phyloP scores from a whole-genome alignment of 305 asterid genomes.

The Fraxinus baroniana region DNA sequence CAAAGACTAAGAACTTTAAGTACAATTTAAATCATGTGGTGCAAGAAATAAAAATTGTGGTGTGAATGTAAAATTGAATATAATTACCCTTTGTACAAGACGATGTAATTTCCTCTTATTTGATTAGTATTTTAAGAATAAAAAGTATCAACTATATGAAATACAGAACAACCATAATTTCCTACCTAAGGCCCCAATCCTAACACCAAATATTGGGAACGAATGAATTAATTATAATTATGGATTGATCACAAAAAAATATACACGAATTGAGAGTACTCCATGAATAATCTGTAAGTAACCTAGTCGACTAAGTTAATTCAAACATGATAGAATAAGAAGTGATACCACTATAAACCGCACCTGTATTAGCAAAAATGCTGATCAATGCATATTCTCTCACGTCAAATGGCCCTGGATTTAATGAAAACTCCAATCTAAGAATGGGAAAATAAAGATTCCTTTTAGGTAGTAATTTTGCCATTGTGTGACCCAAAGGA shows the following conservation, averaged over 20 bases:
- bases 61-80: no score
- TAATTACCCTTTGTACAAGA: no score
- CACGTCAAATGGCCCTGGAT: constrained; percentile 40
- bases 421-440: constrained; percentile 33
- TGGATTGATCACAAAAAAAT: neutral
- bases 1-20: no score
- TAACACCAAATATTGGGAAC: neutral
- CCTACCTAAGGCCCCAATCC: neutral
- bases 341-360: constrained; percentile 36
- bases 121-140: no score
- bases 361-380: constrained; percentile 35
- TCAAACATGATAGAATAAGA: constrained; percentile 22
- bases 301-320: neutral
- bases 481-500: constrained; percentile 29
- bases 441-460: constrained; percentile 13
- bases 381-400: constrained; percentile 37
- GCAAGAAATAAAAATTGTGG: no score
- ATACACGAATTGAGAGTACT: neutral
- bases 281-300: neutral
- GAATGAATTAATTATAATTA: neutral
- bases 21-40: no score
- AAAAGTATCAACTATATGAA: neutral
- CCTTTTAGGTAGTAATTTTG: constrained; percentile 33
- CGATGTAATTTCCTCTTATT: no score
- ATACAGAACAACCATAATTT: neutral